Evolutionary conservation across 176 grass and related monocot genomes (phyloP).

Genomic region (Lolium perenne): DNA sequence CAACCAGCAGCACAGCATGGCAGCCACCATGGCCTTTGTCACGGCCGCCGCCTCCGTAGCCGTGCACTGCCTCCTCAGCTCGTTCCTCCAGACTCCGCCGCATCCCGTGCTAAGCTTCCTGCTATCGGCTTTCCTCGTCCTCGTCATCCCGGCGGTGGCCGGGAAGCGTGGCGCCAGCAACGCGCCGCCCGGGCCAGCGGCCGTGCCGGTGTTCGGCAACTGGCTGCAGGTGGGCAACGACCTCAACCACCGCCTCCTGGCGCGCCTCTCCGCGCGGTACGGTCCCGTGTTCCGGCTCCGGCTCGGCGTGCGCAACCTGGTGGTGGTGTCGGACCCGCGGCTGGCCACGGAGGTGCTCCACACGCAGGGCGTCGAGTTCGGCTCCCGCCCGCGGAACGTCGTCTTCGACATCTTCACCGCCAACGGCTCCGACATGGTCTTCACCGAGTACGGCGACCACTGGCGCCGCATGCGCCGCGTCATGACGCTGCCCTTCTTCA

Average conservation of each 20-base stretch:
- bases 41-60: constrained; percentile 32
- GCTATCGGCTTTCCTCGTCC: neutral
- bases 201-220: constrained; percentile 69
- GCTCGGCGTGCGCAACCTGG: constrained; percentile 85
- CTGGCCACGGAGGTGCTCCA: constrained; percentile 86
- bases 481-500: constrained; percentile 97
- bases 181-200: constrained; percentile 15
- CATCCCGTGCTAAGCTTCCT: constrained; percentile 27
- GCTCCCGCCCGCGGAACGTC: constrained; percentile 85
- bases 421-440: constrained; percentile 82
- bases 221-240: constrained; percentile 95
- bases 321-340: constrained; percentile 68
- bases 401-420: constrained; percentile 96
- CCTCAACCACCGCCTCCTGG: constrained; percentile 80
- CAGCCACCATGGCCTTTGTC: constrained; percentile 17
- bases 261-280: constrained; percentile 57
- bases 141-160: neutral
- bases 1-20: constrained; percentile 21
- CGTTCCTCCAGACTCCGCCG: constrained; percentile 6
- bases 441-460: constrained; percentile 96
- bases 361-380: constrained; percentile 94
- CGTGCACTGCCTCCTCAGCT: constrained; percentile 25
- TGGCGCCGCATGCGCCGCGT: constrained; percentile 96
- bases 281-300: constrained; percentile 74
- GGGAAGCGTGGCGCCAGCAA: neutral